Base-by-base conservation (phyloP, 352 stramenopile species). In the Phytophthora cactorum region DNA sequence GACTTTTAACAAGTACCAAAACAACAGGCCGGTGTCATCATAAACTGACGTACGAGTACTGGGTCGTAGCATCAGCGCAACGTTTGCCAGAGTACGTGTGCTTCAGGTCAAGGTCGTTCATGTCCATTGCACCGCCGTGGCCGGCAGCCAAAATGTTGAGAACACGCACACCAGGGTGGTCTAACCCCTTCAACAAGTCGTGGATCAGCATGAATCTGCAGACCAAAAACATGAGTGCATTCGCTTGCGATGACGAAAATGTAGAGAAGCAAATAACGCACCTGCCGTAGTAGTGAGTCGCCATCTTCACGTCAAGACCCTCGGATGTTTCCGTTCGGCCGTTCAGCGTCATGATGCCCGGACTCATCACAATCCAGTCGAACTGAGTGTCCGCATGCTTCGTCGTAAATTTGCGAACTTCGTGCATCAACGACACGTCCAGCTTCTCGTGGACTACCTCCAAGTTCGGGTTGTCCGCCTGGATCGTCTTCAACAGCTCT, bases 21-120 rank as follows among this genome's bases (percentile, higher is more conserved):
- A 1, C 8, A 43, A n/a, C 10, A 43, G 8, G 17, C 17, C 12
- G 9, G 8, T n/a, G 5, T n/a, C 36, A 43, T 2, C 34, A 12
- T 12, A 12, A 9, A 12, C 2, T n/a, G 47, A 57, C 68, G 56
- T 72, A 75, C 68, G 68, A 71, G 36, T 75, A 75, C 41, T 63
- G 54, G 4, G 51, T 75, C 34, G 68, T 71, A 22, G 38, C 55
- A 7, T 65, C 56, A 3, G 50, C 62, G 28, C 68, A 75, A 43
- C 62, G 51, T 44, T 43, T 60, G 5, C 15, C 32, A 17, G 67
- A 72, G 39, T 45, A 75, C 4, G 62, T 57, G 11, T 45, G 50
- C 25, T 75, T 75, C 2, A 75, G 52, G 38, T 75, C 68, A 17
- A 75, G 58, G 17, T 75, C 68, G 22, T 72, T 55, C 10, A 68